Conservation (phyloP, 305 asterid genomes). For the Fraxinus sp. region DNA sequence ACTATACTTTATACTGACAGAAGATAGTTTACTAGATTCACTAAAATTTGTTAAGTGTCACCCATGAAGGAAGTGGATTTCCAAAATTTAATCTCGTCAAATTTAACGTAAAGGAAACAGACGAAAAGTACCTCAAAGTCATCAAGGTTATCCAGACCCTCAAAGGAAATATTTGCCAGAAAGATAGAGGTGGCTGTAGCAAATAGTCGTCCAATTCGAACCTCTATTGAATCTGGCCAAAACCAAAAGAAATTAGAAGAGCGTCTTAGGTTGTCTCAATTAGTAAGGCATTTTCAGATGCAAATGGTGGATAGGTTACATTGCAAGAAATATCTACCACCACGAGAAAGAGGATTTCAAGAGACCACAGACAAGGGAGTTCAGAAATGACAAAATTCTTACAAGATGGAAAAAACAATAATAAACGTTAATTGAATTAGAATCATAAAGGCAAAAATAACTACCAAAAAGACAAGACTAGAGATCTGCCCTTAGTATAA, state of each 20-base stretch:
- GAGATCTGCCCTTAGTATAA: not conserved
- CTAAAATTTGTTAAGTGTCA: not conserved
- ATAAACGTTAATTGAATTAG: not conserved
- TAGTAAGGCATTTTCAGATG: not conserved
- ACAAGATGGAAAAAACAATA: not conserved
- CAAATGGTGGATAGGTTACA: not conserved
- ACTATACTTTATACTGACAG: not conserved
- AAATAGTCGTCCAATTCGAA: constrained; percentile 57
- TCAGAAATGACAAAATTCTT: not conserved
- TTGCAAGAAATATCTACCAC: not conserved
- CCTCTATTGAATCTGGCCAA: constrained; percentile 69
- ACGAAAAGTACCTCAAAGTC: constrained; percentile 63
- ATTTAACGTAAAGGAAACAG: constrained; percentile 4
- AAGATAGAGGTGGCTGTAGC: constrained; percentile 64
- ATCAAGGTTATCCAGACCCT: constrained; percentile 57
- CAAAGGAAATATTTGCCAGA: constrained; percentile 66
- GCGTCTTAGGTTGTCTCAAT: not conserved
- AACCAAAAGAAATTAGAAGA: constrained; percentile 26
- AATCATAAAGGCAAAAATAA: not conserved
- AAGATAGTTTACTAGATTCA: not conserved
- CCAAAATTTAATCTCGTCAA: not conserved
- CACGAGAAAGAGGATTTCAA: not conserved
- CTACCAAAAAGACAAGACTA: not conserved
- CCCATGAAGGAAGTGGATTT: not conserved
- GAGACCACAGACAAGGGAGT: not conserved